Conservation (phyloP, 345 rosid species). For the Gossypioides kirkii region DNA sequence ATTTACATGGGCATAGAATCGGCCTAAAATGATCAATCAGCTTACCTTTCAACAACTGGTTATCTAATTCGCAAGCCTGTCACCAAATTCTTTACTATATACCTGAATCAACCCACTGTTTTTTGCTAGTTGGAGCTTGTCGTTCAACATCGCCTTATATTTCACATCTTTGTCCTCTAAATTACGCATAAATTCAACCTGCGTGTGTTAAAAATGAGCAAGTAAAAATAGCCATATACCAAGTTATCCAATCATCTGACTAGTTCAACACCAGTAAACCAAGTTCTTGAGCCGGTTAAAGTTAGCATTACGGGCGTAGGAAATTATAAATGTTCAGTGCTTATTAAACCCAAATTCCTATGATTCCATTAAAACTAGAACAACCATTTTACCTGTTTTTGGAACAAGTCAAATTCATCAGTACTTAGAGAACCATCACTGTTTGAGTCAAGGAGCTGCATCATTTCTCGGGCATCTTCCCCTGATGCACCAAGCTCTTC, state of each 20-base stretch:
- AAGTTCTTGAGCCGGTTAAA: background rate
- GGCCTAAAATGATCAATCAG: background rate
- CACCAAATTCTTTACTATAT: slow-evolving; percentile 54
- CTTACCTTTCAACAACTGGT: background rate
- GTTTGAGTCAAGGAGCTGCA: slow-evolving; percentile 87
- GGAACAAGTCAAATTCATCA: slow-evolving; percentile 77
- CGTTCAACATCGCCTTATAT: slow-evolving; percentile 47
- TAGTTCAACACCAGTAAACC: background rate
- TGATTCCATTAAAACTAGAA: background rate
- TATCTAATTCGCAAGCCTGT: slow-evolving; percentile 39
- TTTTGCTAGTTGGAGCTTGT: slow-evolving; percentile 56
- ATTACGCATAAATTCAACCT: slow-evolving; percentile 75
- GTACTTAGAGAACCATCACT: slow-evolving; percentile 93
- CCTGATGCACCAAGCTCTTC: slow-evolving; percentile 96
- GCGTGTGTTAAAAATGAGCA: slow-evolving; percentile 2
- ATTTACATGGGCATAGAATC: background rate
- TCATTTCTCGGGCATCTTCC: slow-evolving; percentile 90
- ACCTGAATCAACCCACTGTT: slow-evolving; percentile 52
- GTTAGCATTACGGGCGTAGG: background rate
- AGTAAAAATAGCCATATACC: background rate
- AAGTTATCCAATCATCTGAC: background rate
- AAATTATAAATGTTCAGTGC: background rate
- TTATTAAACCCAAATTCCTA: background rate
- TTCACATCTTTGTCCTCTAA: slow-evolving; percentile 63
- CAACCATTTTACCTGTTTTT: slow-evolving; percentile 55